Base-by-base conservation (phyloP, 1,284 basidiomycete genomes). In the Moesziomyces sp. region DNA sequence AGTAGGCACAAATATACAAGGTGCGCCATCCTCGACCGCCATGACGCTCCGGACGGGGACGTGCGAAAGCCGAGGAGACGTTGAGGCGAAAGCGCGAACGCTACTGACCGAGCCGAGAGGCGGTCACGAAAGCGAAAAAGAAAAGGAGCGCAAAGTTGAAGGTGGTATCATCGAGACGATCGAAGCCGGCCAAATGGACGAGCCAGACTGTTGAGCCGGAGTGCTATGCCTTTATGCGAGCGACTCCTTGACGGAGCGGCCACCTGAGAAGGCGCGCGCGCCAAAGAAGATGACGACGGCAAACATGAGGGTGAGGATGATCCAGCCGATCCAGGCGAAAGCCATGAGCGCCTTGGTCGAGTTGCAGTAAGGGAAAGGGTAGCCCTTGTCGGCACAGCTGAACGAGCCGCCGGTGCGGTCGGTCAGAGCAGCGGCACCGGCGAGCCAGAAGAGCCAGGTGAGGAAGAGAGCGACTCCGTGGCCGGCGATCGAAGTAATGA, bases 241-340 rank as follows among this genome's bases (percentile, higher is more conserved):
- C 52, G 76, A 64, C 63, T 83, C 81, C 71, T 83, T 81, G 61
- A 82, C 57, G 40, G 76, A 77, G n/a, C 78, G 75, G 53, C 82
- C 82, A 45, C 82, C 81, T 13, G 77, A 76, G 81, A 83, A 83
- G 26, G 82, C 78, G 50, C 77, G 78, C 23, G 66, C 77, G 28
- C 74, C 81, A 43, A 83, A 69, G 51, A 61, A 55, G 59, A 61
- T 57, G 51, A 83, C 72, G n/a, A 80, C 51, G 51, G 58, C 73
- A 34, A 83, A 76, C 77, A 82, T 77, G 30, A 77, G 46, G 46
- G 70, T 68, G 35, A 81, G 78, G 42, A 70, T 58, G 59, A 68
- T 75, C 81, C 78, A 82, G 52, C 76, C 65, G 66, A 83, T 82
- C 80, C 80, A 83, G 30, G 74, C 62, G 55, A 84, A 84, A n/a